phyloP scores from a whole-genome alignment of 495 filamentous ascomycete species.

The Aspergillus sclerotiicarbonarius region DNA sequence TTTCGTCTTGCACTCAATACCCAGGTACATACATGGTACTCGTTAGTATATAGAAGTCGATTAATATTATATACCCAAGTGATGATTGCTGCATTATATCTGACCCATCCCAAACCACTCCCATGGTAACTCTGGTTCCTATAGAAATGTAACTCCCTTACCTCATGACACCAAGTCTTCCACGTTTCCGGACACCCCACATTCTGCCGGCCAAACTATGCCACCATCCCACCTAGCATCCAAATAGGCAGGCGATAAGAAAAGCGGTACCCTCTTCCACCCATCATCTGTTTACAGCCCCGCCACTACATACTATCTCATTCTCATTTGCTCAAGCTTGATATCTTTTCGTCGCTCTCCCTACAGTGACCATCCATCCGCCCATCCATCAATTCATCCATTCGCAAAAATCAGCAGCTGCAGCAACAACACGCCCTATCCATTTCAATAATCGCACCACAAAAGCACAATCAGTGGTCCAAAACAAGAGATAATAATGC shows the following conservation, averaged over 20 bases:
- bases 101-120: neutral
- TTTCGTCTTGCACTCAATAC: slow-evolving; percentile 7
- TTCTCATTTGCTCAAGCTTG: neutral
- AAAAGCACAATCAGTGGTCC: neutral
- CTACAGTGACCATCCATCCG: too few relatives aligned
- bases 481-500: slow-evolving; percentile 24
- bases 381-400: too few relatives aligned
- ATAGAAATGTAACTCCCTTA: neutral
- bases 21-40: slow-evolving; percentile 12
- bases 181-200: neutral
- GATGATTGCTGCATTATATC: too few relatives aligned
- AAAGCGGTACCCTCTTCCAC: neutral
- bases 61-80: slow-evolving; percentile 6
- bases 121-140: neutral
- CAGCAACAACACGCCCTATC: too few relatives aligned
- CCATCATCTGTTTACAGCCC: slow-evolving; percentile 4
- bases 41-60: slow-evolving; percentile 11
- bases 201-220: neutral
- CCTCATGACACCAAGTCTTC: neutral
- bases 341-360: too few relatives aligned
- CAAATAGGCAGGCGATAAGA: slow-evolving; percentile 1
- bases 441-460: too few relatives aligned
- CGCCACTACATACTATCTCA: neutral
- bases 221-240: neutral
- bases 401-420: too few relatives aligned